phyloP scores from a whole-genome alignment of 2,329 filamentous ascomycete species.

The Magnaporthiopsis incrustans region DNA sequence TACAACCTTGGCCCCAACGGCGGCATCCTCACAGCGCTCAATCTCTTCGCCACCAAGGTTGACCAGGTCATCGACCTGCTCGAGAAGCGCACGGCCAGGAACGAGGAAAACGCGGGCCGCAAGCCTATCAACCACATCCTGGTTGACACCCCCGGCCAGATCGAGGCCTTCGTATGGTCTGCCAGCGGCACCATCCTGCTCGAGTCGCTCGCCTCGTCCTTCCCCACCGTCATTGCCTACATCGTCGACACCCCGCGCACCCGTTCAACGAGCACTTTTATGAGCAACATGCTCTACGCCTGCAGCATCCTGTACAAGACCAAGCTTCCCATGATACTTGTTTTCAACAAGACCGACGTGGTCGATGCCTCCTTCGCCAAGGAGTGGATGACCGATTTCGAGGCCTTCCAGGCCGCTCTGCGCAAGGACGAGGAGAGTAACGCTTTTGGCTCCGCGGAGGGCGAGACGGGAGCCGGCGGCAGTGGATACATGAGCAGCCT shows the following conservation, averaged over 20 bases:
- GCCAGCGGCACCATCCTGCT: conserved; percentile 91
- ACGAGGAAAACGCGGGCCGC: conserved; percentile 49
- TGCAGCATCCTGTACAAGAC: conserved; percentile 99
- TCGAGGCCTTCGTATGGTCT: conserved; percentile 98
- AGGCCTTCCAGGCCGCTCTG: conserved; percentile 84
- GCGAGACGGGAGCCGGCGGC: conserved; percentile 52
- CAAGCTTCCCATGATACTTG: conserved; percentile 94
- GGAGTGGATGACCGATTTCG: conserved; percentile 99
- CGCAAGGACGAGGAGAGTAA: conserved; percentile 71
- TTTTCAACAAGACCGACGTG: conserved; percentile 98
- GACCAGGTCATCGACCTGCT: conserved; percentile 86
- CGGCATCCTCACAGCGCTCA: conserved; percentile 89
- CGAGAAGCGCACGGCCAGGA: conserved; percentile 74
- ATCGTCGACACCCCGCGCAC: conserved; percentile 95
- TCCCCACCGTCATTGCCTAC: conserved; percentile 95
- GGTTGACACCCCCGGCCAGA: conserved; percentile 93
- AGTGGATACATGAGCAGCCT: conserved; percentile 95
- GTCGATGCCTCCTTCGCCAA: conserved; percentile 86
- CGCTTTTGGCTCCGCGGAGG: conserved; percentile 65
- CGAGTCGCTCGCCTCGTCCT: conserved; percentile 84
- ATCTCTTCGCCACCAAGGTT: conserved; percentile 96
- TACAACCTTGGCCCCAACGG: conserved; percentile 97
- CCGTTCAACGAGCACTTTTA: conserved; percentile 90
- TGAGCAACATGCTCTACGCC: conserved; percentile 99
- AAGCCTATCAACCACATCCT: conserved; percentile 74